Conservation (phyloP, 768 basidiomycete species). For the Mycena amicta region DNA sequence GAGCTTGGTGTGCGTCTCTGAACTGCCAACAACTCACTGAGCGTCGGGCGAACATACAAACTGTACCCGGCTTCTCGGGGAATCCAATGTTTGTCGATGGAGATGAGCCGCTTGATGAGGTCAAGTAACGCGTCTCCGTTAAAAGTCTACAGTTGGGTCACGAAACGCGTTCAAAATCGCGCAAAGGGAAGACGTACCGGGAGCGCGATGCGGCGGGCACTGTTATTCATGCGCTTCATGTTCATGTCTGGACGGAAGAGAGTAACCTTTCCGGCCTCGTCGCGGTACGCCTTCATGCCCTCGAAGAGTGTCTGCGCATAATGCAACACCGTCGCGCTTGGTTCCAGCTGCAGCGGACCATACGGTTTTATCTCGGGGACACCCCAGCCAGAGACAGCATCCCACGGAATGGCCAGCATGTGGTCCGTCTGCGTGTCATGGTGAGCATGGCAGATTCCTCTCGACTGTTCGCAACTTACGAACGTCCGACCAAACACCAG, state of each 20-base stretch:
- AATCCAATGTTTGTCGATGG: conserved; percentile 88
- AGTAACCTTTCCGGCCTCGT: conserved; percentile 68
- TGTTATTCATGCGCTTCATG: conserved; percentile 92
- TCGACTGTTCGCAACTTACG: conserved; percentile 42
- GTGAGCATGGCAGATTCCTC: conserved; percentile 10
- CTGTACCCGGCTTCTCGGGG: conserved; percentile 87
- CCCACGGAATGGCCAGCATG: conserved; percentile 84
- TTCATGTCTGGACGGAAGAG: conserved; percentile 97
- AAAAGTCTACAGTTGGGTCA: conserved; percentile 57
- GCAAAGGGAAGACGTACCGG: conserved; percentile 50
- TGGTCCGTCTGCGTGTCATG: conserved; percentile 66
- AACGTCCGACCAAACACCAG: conserved; percentile 88
- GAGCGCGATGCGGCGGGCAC: conserved; percentile 75
- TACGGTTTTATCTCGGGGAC: conserved; percentile 83
- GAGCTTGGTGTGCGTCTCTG: not conserved
- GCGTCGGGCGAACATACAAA: conserved; percentile 85
- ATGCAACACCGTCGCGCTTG: conserved; percentile 82
- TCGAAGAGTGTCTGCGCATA: conserved; percentile 93
- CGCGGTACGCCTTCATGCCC: conserved; percentile 92
- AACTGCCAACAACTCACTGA: conserved; percentile 43
- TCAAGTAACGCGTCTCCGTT: conserved; percentile 72
- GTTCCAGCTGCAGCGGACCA: conserved; percentile 72
- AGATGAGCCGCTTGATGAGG: conserved; percentile 85
- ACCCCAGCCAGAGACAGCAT: conserved; percentile 74
- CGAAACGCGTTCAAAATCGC: not conserved